Conservation (phyloP, 495 filamentous ascomycete species). For the Aspergillus kassunensis region DNA sequence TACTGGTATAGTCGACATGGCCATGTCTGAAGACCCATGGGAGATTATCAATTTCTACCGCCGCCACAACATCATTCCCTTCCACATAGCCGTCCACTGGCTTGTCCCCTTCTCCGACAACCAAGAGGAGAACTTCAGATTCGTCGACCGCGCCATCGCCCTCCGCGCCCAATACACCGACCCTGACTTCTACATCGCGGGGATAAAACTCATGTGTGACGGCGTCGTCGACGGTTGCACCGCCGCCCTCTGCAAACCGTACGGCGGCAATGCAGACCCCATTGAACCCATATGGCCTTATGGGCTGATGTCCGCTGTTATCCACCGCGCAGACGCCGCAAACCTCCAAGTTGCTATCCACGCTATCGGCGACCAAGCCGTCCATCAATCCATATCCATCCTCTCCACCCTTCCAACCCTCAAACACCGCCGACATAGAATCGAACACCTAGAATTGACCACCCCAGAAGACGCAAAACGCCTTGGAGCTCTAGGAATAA, state of each 20-base stretch:
- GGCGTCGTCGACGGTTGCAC: conserved; percentile 61
- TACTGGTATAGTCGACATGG: conserved; percentile 65
- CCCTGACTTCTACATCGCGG: conserved; percentile 51
- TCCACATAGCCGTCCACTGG: conserved; percentile 63
- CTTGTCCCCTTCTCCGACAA: conserved; percentile 47
- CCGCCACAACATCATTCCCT: conserved; percentile 38
- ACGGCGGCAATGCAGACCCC: conserved; percentile 40
- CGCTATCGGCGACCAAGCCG: conserved; percentile 59
- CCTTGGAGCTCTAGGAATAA: conserved; percentile 52
- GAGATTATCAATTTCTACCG: conserved; percentile 49
- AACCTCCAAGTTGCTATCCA: conserved; percentile 62
- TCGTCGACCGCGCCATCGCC: conserved; percentile 53
- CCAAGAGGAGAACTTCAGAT: conserved; percentile 38
- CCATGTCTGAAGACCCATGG: conserved; percentile 63
- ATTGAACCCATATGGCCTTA: conserved; percentile 51
- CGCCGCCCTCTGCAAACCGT: conserved; percentile 52
- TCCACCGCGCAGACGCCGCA: conserved; percentile 48
- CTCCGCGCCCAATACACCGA: conserved; percentile 42
- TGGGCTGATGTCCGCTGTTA: conserved; percentile 47
- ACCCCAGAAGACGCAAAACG: conserved; percentile 47
- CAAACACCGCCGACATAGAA: conserved; percentile 40
- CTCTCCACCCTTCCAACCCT: conserved; percentile 22
- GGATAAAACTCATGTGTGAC: conserved; percentile 60
- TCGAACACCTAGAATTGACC: conserved; percentile 59
- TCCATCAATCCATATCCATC: conserved; percentile 52